Conservation (phyloP, 768 basidiomycete species). For the Lentinula aciculospora region DNA sequence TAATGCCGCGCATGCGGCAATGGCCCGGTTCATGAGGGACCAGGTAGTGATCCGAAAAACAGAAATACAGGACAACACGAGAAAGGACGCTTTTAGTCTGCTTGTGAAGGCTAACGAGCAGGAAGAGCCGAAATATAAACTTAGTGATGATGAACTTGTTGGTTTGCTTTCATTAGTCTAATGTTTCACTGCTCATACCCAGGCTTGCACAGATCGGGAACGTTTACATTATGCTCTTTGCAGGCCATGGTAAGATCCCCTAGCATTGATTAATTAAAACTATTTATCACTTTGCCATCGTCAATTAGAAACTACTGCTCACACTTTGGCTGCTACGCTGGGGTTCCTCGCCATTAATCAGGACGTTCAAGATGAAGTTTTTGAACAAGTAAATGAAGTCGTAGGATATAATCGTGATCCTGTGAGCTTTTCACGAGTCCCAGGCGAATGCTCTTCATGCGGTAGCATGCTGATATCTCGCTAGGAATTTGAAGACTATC, state of each 20-base stretch:
- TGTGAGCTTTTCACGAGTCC: neutral
- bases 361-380: constrained; percentile 42
- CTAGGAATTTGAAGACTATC: constrained; percentile 31
- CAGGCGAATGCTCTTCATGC: constrained; percentile 13
- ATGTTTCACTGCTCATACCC: neutral
- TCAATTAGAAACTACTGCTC: constrained; percentile 41
- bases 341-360: constrained; percentile 39
- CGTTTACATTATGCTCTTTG: constrained; percentile 45
- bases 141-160: constrained; percentile 37
- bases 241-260: constrained; percentile 49
- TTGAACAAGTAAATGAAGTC: constrained; percentile 36
- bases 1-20: constrained; percentile 23
- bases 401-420: constrained; percentile 29
- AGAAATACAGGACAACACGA: constrained; percentile 17
- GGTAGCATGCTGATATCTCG: neutral
- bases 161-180: constrained; percentile 4
- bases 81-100: constrained; percentile 33
- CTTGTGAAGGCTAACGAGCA: constrained; percentile 42
- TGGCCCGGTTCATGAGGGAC: constrained; percentile 30
- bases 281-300: neutral
- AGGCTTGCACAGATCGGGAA: constrained; percentile 39
- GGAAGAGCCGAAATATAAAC: constrained; percentile 30
- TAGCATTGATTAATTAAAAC: neutral
- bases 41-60: constrained; percentile 29
- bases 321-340: constrained; percentile 40